phyloP scores from a whole-genome alignment of 495 filamentous ascomycete genomes.

The Apodospora peruviana region DNA sequence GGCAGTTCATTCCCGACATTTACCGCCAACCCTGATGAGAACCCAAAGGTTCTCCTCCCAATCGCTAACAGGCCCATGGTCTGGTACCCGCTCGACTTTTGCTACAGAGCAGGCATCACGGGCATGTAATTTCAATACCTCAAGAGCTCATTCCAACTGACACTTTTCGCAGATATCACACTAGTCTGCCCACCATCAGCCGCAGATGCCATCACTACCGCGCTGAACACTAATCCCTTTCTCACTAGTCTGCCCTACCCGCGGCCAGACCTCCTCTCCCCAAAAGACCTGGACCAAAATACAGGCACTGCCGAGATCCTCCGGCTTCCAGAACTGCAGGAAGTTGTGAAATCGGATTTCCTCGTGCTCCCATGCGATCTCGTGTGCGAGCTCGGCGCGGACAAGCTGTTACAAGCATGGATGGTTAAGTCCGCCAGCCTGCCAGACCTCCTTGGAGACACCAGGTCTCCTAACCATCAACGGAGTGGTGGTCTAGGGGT shows the following conservation, averaged over 20 bases:
- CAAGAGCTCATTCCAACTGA: slow-evolving; percentile 2
- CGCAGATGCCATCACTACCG: slow-evolving; percentile 62
- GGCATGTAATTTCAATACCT: slow-evolving; percentile 40
- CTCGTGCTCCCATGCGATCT: slow-evolving; percentile 90
- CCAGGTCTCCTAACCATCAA: slow-evolving; percentile 29
- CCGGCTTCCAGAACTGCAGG: slow-evolving; percentile 66
- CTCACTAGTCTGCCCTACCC: slow-evolving; percentile 75
- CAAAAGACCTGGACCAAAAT: slow-evolving; percentile 63
- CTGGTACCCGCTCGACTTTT: slow-evolving; percentile 90
- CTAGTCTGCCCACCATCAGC: slow-evolving; percentile 77
- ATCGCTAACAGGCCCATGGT: slow-evolving; percentile 96
- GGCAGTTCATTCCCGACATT: slow-evolving; percentile 89
- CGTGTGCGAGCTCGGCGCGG: slow-evolving; percentile 81
- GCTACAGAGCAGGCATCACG: slow-evolving; percentile 76
- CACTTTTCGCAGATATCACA: slow-evolving; percentile 59
- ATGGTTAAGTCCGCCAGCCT: slow-evolving; percentile 76
- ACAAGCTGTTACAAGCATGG: slow-evolving; percentile 81
- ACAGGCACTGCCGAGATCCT: slow-evolving; percentile 90
- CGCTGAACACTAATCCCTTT: slow-evolving; percentile 79
- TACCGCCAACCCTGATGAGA: slow-evolving; percentile 80
- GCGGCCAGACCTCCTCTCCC: slow-evolving; percentile 68
- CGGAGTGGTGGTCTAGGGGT: slow-evolving; percentile 72
- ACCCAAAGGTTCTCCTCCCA: slow-evolving; percentile 84
- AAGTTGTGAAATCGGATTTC: slow-evolving; percentile 74
- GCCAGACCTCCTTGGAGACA: slow-evolving; percentile 31